Evolutionary conservation across 768 basidiomycete genomes (phyloP).

Genomic region (Thelephora aurantiotincta): DNA sequence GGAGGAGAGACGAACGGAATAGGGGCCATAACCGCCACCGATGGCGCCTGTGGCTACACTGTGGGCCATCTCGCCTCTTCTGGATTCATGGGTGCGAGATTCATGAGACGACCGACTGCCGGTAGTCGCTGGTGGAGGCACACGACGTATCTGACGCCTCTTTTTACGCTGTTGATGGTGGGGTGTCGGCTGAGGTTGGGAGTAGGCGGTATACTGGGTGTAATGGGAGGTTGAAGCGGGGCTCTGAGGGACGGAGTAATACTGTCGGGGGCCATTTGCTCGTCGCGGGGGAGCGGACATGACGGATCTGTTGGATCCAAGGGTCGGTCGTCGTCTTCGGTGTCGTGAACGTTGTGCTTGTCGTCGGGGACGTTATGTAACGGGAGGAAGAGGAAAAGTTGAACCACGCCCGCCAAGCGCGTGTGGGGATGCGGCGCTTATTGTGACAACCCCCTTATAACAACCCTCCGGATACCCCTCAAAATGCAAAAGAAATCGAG

Average conservation of each 20-base stretch:
- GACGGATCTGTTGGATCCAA: no score
- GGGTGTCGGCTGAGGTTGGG: slow-evolving; percentile 14
- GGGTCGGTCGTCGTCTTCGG: no score
- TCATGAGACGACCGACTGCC: slow-evolving; percentile 5
- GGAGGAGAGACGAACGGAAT: slow-evolving; percentile 38
- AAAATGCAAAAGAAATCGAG: no score
- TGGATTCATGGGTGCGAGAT: slow-evolving; percentile 12
- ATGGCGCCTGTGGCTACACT: slow-evolving; percentile 73
- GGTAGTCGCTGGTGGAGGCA: slow-evolving; percentile 7
- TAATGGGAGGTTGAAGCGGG: slow-evolving; percentile 26
- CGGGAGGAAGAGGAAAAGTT: no score
- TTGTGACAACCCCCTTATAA: no score
- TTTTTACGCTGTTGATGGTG: slow-evolving; percentile 1
- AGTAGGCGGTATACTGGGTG: slow-evolving; percentile 13
- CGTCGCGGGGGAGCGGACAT: neutral
- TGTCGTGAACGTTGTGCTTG: no score
- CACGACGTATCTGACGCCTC: slow-evolving; percentile 8
- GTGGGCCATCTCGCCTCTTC: slow-evolving; percentile 43
- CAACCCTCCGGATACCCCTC: no score
- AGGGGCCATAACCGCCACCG: slow-evolving; percentile 74
- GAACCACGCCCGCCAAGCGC: no score
- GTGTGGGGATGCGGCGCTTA: no score
- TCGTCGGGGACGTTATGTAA: no score
- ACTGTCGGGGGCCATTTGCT: slow-evolving; percentile 25
- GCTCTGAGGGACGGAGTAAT: slow-evolving; percentile 56